phyloP scores from a whole-genome alignment of 257 asterid genomes.

The Vinca minor region DNA sequence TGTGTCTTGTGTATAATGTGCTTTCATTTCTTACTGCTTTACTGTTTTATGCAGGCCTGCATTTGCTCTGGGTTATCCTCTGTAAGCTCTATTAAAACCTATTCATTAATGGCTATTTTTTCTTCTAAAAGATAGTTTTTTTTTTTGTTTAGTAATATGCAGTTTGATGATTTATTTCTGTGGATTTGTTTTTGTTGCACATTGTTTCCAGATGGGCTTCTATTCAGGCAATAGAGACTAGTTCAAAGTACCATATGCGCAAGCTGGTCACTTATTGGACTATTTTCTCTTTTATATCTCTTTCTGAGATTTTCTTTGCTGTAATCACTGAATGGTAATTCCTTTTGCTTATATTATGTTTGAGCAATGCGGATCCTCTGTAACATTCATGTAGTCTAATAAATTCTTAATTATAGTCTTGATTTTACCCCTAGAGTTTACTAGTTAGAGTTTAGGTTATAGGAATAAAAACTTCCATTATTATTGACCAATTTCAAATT shows the following conservation, averaged over 20 bases:
- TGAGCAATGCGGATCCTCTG: no score
- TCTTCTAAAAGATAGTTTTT: not conserved
- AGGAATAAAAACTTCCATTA: no score
- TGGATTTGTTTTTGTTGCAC: no score
- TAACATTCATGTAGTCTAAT: no score
- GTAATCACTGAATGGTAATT: slow-evolving; percentile 29
- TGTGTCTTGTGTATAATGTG: no score
- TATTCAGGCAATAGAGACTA: slow-evolving; percentile 33
- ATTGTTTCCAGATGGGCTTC: slow-evolving; percentile 50
- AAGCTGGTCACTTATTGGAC: slow-evolving; percentile 43
- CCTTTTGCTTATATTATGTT: not conserved
- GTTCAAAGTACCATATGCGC: slow-evolving; percentile 27
- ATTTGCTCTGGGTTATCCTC: slow-evolving; percentile 39
- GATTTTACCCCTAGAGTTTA: no score
- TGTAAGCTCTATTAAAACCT: slow-evolving; percentile 25
- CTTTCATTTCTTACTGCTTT: no score
- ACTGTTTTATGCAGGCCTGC: slow-evolving; percentile 30
- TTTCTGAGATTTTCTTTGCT: slow-evolving; percentile 27
- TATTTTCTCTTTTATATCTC: slow-evolving; percentile 27
- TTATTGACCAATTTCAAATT: no score
- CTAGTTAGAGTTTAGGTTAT: no score
- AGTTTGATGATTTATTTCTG: no score
- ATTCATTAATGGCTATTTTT: not conserved
- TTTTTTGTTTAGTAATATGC: not conserved
- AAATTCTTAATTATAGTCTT: no score